Conservation (phyloP, 2,329 filamentous ascomycete species). For the Pseudohalonectria lignicola region DNA sequence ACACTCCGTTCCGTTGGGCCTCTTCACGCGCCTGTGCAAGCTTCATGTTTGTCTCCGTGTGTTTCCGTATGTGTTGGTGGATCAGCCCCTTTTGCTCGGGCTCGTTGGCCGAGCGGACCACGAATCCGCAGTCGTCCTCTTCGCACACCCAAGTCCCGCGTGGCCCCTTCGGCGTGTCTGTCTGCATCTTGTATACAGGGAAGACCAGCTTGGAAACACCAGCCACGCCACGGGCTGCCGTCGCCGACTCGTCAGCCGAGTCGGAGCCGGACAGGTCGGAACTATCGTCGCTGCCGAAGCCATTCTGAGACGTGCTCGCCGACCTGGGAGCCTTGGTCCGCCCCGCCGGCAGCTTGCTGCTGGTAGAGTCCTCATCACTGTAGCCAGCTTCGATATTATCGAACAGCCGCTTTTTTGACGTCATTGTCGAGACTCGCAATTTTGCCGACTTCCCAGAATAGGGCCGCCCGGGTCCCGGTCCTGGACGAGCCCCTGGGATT, state of each 20-base stretch:
- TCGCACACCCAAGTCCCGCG: slow-evolving; percentile 57
- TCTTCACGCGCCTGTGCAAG: slow-evolving; percentile 1
- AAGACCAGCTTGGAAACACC: slow-evolving; percentile 28
- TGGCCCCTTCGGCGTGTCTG: slow-evolving; percentile 38
- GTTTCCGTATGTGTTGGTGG: background rate
- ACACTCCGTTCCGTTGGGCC: background rate
- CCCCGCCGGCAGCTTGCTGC: too few relatives aligned
- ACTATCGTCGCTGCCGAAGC: slow-evolving; percentile 7
- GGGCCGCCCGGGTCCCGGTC: too few relatives aligned
- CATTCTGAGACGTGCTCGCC: background rate
- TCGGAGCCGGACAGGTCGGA: too few relatives aligned
- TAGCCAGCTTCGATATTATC: too few relatives aligned
- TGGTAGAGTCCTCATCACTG: too few relatives aligned
- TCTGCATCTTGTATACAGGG: slow-evolving; percentile 36
- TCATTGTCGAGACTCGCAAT: too few relatives aligned
- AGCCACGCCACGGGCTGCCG: too few relatives aligned
- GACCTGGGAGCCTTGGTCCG: background rate
- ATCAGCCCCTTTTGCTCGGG: background rate
- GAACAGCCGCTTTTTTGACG: too few relatives aligned
- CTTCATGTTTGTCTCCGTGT: background rate
- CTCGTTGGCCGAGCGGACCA: slow-evolving; percentile 43
- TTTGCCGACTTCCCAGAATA: too few relatives aligned
- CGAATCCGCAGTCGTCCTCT: slow-evolving; percentile 50
- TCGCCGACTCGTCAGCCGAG: too few relatives aligned
- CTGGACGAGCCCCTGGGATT: too few relatives aligned